A percentile compares a stretch with the other conserved stretches of the same genome.
These are phyloP conservation scores for Hyaloscypha hepaticicola DNA, from an alignment of 495 filamentous ascomycete genomes.

Conservation along the genomic window DNA sequence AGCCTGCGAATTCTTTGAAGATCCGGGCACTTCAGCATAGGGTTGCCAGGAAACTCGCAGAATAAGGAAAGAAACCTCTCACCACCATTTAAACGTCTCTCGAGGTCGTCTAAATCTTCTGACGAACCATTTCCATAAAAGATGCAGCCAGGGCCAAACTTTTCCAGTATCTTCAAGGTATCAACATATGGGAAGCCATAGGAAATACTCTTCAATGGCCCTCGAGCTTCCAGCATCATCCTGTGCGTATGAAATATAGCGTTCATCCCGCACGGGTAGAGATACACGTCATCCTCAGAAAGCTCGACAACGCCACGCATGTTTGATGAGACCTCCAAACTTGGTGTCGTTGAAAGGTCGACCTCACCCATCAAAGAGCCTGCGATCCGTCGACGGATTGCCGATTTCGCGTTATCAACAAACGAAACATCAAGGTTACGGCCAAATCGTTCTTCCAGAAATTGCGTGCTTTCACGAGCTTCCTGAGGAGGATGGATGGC, in stretches of 20 bases:
- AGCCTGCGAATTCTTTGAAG: slow-evolving; percentile 73
- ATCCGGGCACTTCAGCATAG: slow-evolving; percentile 81
- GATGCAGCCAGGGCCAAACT: slow-evolving; percentile 86
- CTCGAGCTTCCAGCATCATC: slow-evolving; percentile 59
- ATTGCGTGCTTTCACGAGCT: slow-evolving; percentile 60
- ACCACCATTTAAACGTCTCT: slow-evolving; percentile 65
- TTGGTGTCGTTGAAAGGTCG: slow-evolving; percentile 50
- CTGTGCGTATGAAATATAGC: slow-evolving; percentile 89
- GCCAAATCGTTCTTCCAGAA: slow-evolving; percentile 93
- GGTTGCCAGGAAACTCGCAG: slow-evolving; percentile 94
- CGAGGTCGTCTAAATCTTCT: slow-evolving; percentile 83
- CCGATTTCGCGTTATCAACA: slow-evolving; percentile 77
- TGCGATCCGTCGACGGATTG: slow-evolving; percentile 83
- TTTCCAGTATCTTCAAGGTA: slow-evolving; percentile 90
- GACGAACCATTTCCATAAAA: slow-evolving; percentile 87
- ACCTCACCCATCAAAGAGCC: slow-evolving; percentile 75
- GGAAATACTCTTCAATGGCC: slow-evolving; percentile 64
- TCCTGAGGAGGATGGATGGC: slow-evolving; percentile 22
- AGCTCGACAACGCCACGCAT: slow-evolving; percentile 64
- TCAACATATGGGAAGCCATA: slow-evolving; percentile 94
- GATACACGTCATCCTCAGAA: slow-evolving; percentile 83
- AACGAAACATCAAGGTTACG: slow-evolving; percentile 80
- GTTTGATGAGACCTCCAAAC: slow-evolving; percentile 35
- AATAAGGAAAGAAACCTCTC: slow-evolving; percentile 84
- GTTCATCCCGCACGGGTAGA: slow-evolving; percentile 90